These are phyloP conservation scores for Rutstroemia sydowiana DNA, from an alignment of 2,329 filamentous ascomycete species.

Conservation along the genomic window DNA sequence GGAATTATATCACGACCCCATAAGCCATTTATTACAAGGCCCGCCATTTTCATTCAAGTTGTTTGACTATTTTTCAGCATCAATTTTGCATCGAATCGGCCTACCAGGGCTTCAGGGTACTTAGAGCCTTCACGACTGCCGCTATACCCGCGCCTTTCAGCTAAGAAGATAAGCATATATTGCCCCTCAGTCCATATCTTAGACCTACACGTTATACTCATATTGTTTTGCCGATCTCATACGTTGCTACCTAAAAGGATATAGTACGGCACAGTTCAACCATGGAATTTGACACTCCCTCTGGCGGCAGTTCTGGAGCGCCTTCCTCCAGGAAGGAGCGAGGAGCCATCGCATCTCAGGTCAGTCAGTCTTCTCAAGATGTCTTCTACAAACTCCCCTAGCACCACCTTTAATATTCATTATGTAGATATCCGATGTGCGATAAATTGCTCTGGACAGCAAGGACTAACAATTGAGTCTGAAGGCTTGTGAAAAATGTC, in stretches of 20 bases:
- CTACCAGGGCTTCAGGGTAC: no score
- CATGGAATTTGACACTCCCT: slow-evolving; percentile 25
- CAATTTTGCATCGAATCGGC: no score
- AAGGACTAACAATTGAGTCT: slow-evolving; percentile 10
- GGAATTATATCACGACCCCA: no score
- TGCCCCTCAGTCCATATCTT: background rate
- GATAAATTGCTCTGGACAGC: slow-evolving; percentile 1
- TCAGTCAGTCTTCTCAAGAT: slow-evolving; percentile 17
- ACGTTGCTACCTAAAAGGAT: background rate
- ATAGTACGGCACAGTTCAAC: background rate
- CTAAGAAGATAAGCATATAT: no score
- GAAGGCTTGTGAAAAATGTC: slow-evolving; percentile 52
- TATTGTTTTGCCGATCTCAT: background rate
- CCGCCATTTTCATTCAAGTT: no score
- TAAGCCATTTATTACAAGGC: no score
- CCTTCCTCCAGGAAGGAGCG: slow-evolving; percentile 34
- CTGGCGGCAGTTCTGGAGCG: slow-evolving; percentile 19
- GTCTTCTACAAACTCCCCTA: background rate
- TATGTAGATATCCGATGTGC: background rate
- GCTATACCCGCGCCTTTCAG: no score
- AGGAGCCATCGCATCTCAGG: slow-evolving; percentile 43
- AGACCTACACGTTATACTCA: background rate
- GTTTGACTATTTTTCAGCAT: no score
- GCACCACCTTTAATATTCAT: background rate
- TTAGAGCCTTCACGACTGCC: no score